phyloP scores from a whole-genome alignment of 768 basidiomycete species.

The Hygrophorus russula region DNA sequence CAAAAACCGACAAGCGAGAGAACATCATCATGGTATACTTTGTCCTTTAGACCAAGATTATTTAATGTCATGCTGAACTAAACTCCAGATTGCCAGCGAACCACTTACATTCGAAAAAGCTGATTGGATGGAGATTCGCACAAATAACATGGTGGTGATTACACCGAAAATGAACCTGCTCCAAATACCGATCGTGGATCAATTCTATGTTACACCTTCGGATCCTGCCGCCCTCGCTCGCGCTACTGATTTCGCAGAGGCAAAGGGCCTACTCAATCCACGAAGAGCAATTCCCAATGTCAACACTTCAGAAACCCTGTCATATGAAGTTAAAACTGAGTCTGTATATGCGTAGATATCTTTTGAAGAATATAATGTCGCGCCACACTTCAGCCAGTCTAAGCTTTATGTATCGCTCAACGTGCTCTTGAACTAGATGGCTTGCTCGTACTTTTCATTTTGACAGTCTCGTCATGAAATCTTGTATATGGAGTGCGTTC shows the following conservation, averaged over 20 bases:
- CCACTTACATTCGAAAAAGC: slow-evolving; percentile 96
- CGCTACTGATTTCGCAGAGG: slow-evolving; percentile 74
- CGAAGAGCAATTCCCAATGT: slow-evolving; percentile 19
- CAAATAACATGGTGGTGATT: slow-evolving; percentile 90
- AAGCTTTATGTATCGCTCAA: too few species aligned
- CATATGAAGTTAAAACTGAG: not conserved
- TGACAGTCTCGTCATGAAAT: slow-evolving; percentile 22
- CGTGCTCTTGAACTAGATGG: too few species aligned
- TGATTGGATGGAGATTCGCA: slow-evolving; percentile 99
- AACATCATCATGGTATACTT: slow-evolving; percentile 78
- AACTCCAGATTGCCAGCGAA: slow-evolving; percentile 71
- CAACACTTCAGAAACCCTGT: not conserved
- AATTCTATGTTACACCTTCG: slow-evolving; percentile 82
- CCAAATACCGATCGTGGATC: slow-evolving; percentile 90
- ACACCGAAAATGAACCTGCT: slow-evolving; percentile 94
- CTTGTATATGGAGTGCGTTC: slow-evolving; percentile 59
- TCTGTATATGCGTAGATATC: not conserved
- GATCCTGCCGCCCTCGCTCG: slow-evolving; percentile 63
- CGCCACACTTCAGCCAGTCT: too few species aligned
- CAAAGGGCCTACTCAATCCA: slow-evolving; percentile 73
- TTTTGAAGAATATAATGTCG: too few species aligned
- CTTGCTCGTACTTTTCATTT: not conserved
- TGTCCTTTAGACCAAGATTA: slow-evolving; percentile 8
- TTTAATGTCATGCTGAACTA: slow-evolving; percentile 2
- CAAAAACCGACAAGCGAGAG: slow-evolving; percentile 89